Percentiles rank a stretch among this genome's conserved stretches.
These are phyloP conservation scores for Mycotypha africana DNA, from an alignment of 371 early-diverging fungal genomes.

Conservation along the genomic window DNA sequence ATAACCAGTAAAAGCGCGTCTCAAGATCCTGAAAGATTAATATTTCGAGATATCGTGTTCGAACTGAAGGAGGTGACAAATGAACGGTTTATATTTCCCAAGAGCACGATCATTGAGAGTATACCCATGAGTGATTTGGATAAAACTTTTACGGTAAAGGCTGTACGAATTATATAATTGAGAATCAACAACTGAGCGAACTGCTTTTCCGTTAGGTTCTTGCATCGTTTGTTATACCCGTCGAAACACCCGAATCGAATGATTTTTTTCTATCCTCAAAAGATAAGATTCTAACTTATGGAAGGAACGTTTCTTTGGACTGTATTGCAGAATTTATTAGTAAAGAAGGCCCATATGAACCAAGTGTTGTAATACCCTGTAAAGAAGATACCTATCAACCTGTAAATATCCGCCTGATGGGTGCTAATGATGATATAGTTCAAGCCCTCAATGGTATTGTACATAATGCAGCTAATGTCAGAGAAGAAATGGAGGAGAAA, in stretches of 20 bases:
- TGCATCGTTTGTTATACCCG: conserved; percentile 27
- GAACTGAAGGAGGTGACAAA: conserved; percentile 36
- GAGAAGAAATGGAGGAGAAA: conserved; percentile 21
- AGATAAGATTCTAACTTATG: conserved; percentile 23
- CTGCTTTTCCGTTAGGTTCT: too few relatives aligned
- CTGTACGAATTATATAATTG: too few relatives aligned
- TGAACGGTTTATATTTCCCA: conserved; percentile 42
- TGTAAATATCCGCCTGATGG: conserved; percentile 21
- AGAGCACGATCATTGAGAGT: conserved; percentile 22
- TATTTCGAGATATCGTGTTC: conserved; percentile 34
- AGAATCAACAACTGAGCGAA: too few relatives aligned
- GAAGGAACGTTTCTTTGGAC: conserved; percentile 1
- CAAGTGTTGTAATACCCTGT: background rate
- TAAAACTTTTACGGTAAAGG: too few relatives aligned
- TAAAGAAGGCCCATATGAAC: background rate
- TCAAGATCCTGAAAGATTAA: conserved; percentile 3
- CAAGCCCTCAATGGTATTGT: conserved; percentile 13
- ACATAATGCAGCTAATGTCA: conserved; percentile 11
- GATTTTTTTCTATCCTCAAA: conserved; percentile 21
- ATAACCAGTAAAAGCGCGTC: too few relatives aligned
- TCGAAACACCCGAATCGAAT: conserved; percentile 9
- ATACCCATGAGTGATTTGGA: background rate
- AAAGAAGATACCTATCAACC: conserved; percentile 14
- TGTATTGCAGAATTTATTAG: background rate
- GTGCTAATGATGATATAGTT: conserved; percentile 9